These are phyloP conservation scores for Cronartium quercuum DNA, from an alignment of 1,284 basidiomycete genomes.

Conservation along the genomic window DNA sequence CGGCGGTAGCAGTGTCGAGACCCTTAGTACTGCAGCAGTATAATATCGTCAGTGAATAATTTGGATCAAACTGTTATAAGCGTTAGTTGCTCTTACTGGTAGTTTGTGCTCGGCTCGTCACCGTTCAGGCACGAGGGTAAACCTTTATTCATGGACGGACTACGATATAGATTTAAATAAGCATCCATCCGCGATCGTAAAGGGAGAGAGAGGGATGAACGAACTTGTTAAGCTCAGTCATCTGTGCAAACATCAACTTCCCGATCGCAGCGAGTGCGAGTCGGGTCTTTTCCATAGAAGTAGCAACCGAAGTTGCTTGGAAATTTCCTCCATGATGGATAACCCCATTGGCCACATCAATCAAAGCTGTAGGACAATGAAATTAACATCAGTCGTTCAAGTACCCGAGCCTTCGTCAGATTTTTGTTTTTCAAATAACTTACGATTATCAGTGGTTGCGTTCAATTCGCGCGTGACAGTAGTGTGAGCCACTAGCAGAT, in stretches of 20 bases:
- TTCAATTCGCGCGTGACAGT: slow-evolving; percentile 72
- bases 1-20: slow-evolving; percentile 72
- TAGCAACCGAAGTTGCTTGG: slow-evolving; percentile 77
- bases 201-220: neutral
- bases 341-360: slow-evolving; percentile 62
- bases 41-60: neutral
- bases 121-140: slow-evolving; percentile 71
- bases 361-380: slow-evolving; percentile 69
- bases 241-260: slow-evolving; percentile 73
- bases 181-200: no score
- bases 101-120: slow-evolving; percentile 55
- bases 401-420: slow-evolving; percentile 9
- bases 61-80: neutral
- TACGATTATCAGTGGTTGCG: slow-evolving; percentile 59
- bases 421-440: no score
- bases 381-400: neutral
- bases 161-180: neutral
- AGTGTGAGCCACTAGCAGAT: slow-evolving; percentile 61
- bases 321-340: slow-evolving; percentile 80
- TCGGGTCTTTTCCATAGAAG: slow-evolving; percentile 80
- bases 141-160: slow-evolving; percentile 69
- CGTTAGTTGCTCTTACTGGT: neutral
- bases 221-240: slow-evolving; percentile 68
- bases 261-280: slow-evolving; percentile 73
- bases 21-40: slow-evolving; percentile 58